Evolutionary conservation across 495 filamentous ascomycete genomes (phyloP).

Genomic region (Cetradonia linearis): DNA sequence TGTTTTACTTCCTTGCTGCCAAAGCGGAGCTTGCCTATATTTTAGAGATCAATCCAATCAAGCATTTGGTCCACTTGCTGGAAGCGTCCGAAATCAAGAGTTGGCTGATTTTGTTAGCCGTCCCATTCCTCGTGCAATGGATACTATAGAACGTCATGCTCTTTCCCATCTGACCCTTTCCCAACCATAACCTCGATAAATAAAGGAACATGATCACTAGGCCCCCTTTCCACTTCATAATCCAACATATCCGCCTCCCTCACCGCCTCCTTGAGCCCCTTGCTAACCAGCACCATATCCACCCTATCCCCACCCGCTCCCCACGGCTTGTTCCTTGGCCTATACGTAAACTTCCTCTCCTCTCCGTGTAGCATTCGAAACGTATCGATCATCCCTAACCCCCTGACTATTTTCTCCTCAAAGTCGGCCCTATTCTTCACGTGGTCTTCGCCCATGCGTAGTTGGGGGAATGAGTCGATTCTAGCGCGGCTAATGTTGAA

Average conservation of each 20-base stretch:
- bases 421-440: slow-evolving; percentile 41
- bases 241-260: slow-evolving; percentile 29
- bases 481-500: slow-evolving; percentile 37
- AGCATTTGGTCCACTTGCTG: too few relatives aligned
- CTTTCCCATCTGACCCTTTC: neutral
- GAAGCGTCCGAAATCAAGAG: too few relatives aligned
- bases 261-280: slow-evolving; percentile 21
- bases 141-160: neutral
- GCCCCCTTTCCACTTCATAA: slow-evolving; percentile 28
- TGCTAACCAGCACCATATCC: slow-evolving; percentile 30
- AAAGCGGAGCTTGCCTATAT: too few relatives aligned
- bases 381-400: slow-evolving; percentile 26
- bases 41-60: too few relatives aligned
- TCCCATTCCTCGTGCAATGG: too few relatives aligned
- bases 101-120: too few relatives aligned
- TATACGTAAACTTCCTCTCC: slow-evolving; percentile 30
- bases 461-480: slow-evolving; percentile 36
- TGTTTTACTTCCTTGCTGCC: too few relatives aligned
- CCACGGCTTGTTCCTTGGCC: slow-evolving; percentile 28
- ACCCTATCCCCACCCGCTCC: slow-evolving; percentile 33
- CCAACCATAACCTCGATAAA: slow-evolving; percentile 22
- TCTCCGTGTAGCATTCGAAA: slow-evolving; percentile 24
- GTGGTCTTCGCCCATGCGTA: slow-evolving; percentile 37
- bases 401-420: slow-evolving; percentile 37
- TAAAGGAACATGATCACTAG: slow-evolving; percentile 33